A percentile compares a stretch with the other conserved stretches of the same genome.
Conservation (phyloP, 495 filamentous ascomycete genomes). For the Aspergillus haitiensis region DNA sequence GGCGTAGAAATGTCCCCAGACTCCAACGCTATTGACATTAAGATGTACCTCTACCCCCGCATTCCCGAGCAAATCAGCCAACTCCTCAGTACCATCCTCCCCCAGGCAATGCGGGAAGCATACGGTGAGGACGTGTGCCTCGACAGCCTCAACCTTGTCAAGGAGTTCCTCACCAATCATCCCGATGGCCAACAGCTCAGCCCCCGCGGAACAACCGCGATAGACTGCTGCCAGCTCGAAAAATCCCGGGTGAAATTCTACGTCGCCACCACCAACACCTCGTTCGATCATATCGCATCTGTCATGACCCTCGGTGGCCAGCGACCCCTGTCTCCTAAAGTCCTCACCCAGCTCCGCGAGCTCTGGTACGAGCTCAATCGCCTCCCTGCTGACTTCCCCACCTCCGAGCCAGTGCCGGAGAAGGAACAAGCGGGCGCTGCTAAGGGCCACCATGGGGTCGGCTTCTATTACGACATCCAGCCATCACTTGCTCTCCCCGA, state of each 20-base stretch:
- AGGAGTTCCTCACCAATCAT: slow-evolving; percentile 5
- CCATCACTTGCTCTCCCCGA: slow-evolving; percentile 8
- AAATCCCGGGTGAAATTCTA: slow-evolving; percentile 13
- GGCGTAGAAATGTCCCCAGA: slow-evolving; percentile 11
- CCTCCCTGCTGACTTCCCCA: slow-evolving; percentile 7
- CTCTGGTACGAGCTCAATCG: slow-evolving; percentile 14
- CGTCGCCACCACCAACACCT: slow-evolving; percentile 8
- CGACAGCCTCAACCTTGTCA: slow-evolving; percentile 8
- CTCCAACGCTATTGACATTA: slow-evolving; percentile 6
- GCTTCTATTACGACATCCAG: slow-evolving; percentile 15
- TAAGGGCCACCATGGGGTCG: not conserved
- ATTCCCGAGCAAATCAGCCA: slow-evolving; percentile 1
- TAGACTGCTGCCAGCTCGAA: slow-evolving; percentile 11
- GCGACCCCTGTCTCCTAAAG: not conserved
- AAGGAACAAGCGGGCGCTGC: not conserved
- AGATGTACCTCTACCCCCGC: slow-evolving; percentile 3
- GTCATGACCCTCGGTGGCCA: slow-evolving; percentile 13
- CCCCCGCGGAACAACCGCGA: slow-evolving; percentile 8
- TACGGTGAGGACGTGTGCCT: slow-evolving; percentile 12
- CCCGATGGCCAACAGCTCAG: slow-evolving; percentile 8
- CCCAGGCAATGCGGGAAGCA: slow-evolving; percentile 14
- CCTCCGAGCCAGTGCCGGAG: slow-evolving; percentile 4
- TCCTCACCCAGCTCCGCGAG: slow-evolving; percentile 9
- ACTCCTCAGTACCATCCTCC: slow-evolving; percentile 9
- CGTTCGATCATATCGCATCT: slow-evolving; percentile 14